These are phyloP conservation scores for Thozetella sp. DNA, from an alignment of 495 filamentous ascomycete species.

Conservation along the genomic window DNA sequence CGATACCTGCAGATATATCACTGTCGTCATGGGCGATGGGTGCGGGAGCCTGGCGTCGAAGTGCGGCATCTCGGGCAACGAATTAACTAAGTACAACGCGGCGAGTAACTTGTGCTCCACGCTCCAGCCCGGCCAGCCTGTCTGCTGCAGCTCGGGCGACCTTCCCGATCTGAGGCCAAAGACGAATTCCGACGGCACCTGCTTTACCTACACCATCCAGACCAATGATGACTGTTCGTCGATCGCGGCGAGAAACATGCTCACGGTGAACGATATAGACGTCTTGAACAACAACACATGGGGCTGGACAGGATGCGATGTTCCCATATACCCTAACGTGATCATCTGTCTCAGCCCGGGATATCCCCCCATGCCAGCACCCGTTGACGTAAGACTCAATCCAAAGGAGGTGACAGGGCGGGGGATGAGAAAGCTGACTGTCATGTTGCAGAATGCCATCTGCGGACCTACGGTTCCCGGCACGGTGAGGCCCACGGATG, in stretches of 20 bases:
- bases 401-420: neutral
- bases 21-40: constrained; percentile 19
- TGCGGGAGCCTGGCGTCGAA: constrained; percentile 29
- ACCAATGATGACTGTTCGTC: constrained; percentile 22
- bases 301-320: constrained; percentile 41
- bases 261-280: constrained; percentile 27
- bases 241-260: constrained; percentile 12
- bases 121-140: constrained; percentile 13
- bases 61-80: constrained; percentile 30
- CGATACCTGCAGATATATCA: constrained; percentile 8
- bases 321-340: constrained; percentile 18
- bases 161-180: constrained; percentile 24
- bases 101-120: constrained; percentile 25
- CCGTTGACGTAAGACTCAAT: neutral
- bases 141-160: constrained; percentile 17
- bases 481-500: constrained; percentile 7
- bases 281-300: constrained; percentile 37
- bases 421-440: constrained; percentile 12
- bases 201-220: constrained; percentile 20
- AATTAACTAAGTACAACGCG: constrained; percentile 38
- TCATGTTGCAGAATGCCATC: constrained; percentile 25
- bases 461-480: constrained; percentile 33
- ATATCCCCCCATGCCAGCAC: constrained; percentile 34
- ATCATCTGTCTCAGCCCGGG: constrained; percentile 42
- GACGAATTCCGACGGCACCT: constrained; percentile 33